Conservation (phyloP, 2,329 filamentous ascomycete genomes). For the Aspergillus sclerotialis region DNA sequence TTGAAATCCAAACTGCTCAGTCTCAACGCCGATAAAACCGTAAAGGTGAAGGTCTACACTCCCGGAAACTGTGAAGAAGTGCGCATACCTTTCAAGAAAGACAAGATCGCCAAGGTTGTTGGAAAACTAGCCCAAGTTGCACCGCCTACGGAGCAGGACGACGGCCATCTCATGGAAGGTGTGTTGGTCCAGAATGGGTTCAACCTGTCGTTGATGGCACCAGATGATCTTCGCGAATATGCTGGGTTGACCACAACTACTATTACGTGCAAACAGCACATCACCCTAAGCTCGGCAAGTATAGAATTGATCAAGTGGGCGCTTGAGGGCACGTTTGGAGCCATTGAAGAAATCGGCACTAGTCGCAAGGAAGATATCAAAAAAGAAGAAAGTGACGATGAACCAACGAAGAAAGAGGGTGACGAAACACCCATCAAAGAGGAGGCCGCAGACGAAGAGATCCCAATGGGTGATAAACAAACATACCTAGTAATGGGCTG, state of each 20-base stretch:
- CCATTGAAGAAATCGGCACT: conserved; percentile 55
- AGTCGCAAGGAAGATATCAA: conserved; percentile 11
- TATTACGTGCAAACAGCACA: conserved; percentile 83
- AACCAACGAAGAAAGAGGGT: conserved; percentile 30
- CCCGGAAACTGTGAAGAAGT: conserved; percentile 94
- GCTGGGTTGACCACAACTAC: conserved; percentile 95
- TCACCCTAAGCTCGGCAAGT: conserved; percentile 80
- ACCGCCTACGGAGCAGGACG: conserved; percentile 49
- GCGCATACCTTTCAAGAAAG: conserved; percentile 87
- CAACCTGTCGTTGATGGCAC: conserved; percentile 93
- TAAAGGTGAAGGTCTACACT: conserved; percentile 86
- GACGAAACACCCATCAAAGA: conserved; percentile 25
- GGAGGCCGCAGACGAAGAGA: conserved; percentile 41
- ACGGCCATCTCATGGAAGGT: conserved; percentile 67
- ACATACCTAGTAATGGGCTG: conserved; percentile 77
- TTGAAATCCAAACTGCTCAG: conserved; percentile 90
- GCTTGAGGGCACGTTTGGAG: conserved; percentile 87
- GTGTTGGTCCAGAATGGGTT: conserved; percentile 97
- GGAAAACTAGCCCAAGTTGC: conserved; percentile 81
- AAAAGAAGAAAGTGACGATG: conserved; percentile 17
- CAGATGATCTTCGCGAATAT: conserved; percentile 91
- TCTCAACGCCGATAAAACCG: conserved; percentile 73
- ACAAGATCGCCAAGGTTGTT: conserved; percentile 94
- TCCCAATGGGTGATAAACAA: conserved; percentile 27
- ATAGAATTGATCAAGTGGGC: conserved; percentile 91